These are phyloP conservation scores for Peronospora farinosa DNA, from an alignment of 352 stramenopile species.

Conservation along the genomic window DNA sequence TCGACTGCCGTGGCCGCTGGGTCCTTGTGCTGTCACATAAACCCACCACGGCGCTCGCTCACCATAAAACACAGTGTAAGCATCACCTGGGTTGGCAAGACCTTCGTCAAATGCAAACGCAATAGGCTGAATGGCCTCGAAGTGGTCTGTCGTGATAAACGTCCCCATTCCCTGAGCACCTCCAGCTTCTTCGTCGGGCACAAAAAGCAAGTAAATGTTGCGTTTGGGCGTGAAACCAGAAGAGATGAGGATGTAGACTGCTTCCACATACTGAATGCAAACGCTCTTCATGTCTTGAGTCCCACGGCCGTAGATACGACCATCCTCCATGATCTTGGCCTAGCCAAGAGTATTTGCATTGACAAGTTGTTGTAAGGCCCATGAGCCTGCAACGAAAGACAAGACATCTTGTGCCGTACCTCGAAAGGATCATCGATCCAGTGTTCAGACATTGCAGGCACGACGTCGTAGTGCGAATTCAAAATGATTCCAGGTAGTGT, in stretches of 20 bases:
- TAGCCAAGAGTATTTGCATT: conserved; percentile 45
- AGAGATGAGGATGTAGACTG: conserved; percentile 65
- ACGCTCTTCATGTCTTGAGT: conserved; percentile 97
- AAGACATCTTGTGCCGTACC: conserved; percentile 15
- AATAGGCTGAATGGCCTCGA: conserved; percentile 74
- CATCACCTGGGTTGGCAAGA: conserved; percentile 84
- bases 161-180: conserved; percentile 89
- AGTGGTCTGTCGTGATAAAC: conserved; percentile 83
- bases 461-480: conserved; percentile 96
- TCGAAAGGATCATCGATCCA: conserved; percentile 91
- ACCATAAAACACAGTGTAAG: conserved; percentile 95
- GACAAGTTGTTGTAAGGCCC: conserved; percentile 39
- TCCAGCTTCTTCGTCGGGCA: conserved; percentile 92
- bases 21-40: conserved; percentile 70
- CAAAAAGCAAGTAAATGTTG: conserved; percentile 90
- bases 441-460: conserved; percentile 81
- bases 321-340: conserved; percentile 81
- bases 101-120: conserved; percentile 94
- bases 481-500: conserved; percentile 86
- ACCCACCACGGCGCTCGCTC: conserved; percentile 92
- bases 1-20: conserved; percentile 84
- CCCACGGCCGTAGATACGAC: conserved; percentile 90
- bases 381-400: conserved; percentile 54
- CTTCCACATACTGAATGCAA: conserved; percentile 93
- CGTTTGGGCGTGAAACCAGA: conserved; percentile 74